A percentile compares a stretch with the other conserved stretches of the same genome.
Evolutionary conservation across 352 stramenopile genomes (phyloP).

Genomic region (Elongisporangium anandrum): DNA sequence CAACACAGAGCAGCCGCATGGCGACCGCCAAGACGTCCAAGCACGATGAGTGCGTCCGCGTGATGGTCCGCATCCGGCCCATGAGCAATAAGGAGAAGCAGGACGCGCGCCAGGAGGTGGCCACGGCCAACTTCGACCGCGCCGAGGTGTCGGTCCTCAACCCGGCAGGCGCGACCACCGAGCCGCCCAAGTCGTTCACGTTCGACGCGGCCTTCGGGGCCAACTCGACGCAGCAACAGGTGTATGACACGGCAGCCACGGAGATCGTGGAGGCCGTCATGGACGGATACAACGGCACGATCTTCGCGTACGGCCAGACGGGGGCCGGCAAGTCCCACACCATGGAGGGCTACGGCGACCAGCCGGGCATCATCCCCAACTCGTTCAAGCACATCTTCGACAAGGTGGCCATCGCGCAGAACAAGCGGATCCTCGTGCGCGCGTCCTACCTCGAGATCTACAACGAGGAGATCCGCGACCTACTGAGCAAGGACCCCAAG

Average conservation of each 20-base stretch:
- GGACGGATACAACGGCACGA: conserved; percentile 92
- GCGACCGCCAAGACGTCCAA: conserved; percentile 38
- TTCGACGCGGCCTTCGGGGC: conserved; percentile 96
- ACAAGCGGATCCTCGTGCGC: conserved; percentile 95
- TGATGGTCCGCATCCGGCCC: conserved; percentile 95
- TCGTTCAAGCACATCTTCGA: conserved; percentile 91
- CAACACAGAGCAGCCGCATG: too few species aligned
- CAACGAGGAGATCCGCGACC: conserved; percentile 96
- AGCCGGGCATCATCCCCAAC: conserved; percentile 87
- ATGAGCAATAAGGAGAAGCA: conserved; percentile 94
- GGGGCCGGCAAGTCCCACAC: conserved; percentile 88
- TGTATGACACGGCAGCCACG: conserved; percentile 89
- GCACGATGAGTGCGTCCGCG: conserved; percentile 92
- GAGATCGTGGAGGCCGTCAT: conserved; percentile 91
- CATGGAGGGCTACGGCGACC: conserved; percentile 80
- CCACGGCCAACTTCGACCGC: conserved; percentile 87
- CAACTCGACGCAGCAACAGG: conserved; percentile 91
- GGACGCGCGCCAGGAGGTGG: conserved; percentile 82
- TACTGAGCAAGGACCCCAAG: conserved; percentile 86
- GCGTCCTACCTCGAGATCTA: conserved; percentile 97
- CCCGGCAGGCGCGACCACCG: conserved; percentile 51
- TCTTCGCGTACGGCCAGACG: conserved; percentile 89
- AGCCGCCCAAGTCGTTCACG: conserved; percentile 94
- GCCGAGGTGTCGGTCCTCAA: conserved; percentile 89
- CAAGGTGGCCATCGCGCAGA: conserved; percentile 81